These are phyloP conservation scores for Beauveria sp. DNA, from an alignment of 2,329 filamentous ascomycete genomes.

Conservation along the genomic window DNA sequence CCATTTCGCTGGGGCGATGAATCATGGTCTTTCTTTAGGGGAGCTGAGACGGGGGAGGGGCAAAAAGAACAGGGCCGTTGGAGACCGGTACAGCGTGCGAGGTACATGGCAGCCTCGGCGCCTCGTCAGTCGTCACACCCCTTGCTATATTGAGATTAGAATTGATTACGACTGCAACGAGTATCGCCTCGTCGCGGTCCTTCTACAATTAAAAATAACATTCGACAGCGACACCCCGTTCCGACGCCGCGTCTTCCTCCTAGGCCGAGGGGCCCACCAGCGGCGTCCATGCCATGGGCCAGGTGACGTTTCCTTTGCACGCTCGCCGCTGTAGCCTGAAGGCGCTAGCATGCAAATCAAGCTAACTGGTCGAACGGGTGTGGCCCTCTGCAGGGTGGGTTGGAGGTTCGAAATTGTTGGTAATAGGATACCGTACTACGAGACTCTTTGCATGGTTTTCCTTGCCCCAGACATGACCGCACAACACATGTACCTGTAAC, in stretches of 20 bases:
- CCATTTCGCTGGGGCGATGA: constrained; percentile 6
- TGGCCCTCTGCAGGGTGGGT: not conserved
- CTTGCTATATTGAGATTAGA: not conserved
- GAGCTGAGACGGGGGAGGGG: constrained; percentile 1
- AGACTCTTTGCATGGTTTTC: not conserved
- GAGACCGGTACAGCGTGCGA: not conserved
- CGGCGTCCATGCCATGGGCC: not conserved
- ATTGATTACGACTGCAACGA: not conserved
- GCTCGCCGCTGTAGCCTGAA: not conserved
- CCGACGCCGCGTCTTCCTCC: not conserved
- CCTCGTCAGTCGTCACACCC: not conserved
- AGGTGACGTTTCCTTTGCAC: constrained; percentile 4
- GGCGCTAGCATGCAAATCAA: not conserved
- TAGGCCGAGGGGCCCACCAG: not conserved
- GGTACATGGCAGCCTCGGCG: not conserved
- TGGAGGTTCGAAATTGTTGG: too few species aligned
- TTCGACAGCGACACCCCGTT: not conserved
- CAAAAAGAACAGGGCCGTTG: not conserved
- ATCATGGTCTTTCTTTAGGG: not conserved
- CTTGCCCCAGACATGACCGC: not conserved
- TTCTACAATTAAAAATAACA: not conserved
- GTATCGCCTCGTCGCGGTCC: not conserved
- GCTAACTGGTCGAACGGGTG: not conserved
- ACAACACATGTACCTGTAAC: not conserved
- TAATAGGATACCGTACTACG: not conserved